Percentiles rank a stretch among this genome's conserved stretches.
Conservation (phyloP, 1,284 basidiomycete genomes). For the Pascua guehoae region DNA sequence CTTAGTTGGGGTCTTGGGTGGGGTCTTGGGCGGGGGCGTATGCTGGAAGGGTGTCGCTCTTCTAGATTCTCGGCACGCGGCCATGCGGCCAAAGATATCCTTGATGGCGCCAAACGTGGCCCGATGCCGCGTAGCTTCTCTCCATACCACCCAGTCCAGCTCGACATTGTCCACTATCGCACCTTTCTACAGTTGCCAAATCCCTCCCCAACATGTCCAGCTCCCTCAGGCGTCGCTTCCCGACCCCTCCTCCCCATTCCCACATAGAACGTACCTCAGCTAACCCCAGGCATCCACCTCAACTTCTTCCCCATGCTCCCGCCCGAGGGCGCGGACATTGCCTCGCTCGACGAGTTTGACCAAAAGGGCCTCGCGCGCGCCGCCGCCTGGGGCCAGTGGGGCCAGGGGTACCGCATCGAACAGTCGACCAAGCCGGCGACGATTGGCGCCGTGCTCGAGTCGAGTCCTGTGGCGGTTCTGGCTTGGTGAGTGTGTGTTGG, state of each 20-base stretch:
- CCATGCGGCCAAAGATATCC: no score
- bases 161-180: no score
- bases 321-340: constrained; percentile 2
- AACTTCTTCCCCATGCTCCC: constrained; percentile 27
- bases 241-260: background rate
- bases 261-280: background rate
- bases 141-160: no score
- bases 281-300: constrained; percentile 27
- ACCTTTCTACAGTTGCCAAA: no score
- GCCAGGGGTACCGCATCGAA: constrained; percentile 19
- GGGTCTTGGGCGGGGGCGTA: no score
- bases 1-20: no score
- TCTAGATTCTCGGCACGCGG: no score
- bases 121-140: no score
- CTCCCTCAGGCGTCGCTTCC: no score
- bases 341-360: constrained; percentile 14
- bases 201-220: background rate
- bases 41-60: no score
- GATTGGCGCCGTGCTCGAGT: constrained; percentile 44
- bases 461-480: constrained; percentile 46
- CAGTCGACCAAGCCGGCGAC: constrained; percentile 48
- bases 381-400: constrained; percentile 11
- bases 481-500: constrained; percentile 37
- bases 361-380: constrained; percentile 10
- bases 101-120: no score